Percentiles rank a stretch among this genome's conserved stretches.
Evolutionary conservation across 2,329 filamentous ascomycete species (phyloP).

Genomic region (Colletotrichum endophyticum): DNA sequence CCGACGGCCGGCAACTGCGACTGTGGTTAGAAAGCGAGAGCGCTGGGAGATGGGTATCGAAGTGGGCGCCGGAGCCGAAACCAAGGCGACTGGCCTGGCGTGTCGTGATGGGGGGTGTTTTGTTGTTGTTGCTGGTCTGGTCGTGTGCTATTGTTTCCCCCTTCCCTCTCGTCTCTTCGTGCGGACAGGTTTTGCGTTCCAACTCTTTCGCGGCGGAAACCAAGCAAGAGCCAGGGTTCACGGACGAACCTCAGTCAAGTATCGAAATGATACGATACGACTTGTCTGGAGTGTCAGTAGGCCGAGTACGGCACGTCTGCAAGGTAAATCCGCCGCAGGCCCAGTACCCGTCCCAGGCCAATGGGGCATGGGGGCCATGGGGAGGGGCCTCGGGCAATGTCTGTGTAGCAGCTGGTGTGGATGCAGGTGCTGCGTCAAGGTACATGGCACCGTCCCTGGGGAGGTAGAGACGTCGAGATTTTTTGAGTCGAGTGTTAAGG

Average conservation of each 20-base stretch:
- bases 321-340: slow-evolving; percentile 32
- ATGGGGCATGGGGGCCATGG: slow-evolving; percentile 16
- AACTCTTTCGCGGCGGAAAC: slow-evolving; percentile 3
- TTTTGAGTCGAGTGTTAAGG: neutral
- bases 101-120: neutral
- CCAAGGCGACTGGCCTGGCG: neutral
- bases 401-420: slow-evolving; percentile 19
- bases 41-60: neutral
- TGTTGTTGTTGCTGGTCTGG: neutral
- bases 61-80: slow-evolving; percentile 4
- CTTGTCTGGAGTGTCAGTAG: slow-evolving; percentile 22
- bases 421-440: neutral
- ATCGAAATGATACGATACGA: slow-evolving; percentile 25
- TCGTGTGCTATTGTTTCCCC: neutral
- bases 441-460: neutral
- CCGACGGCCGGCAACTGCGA: slow-evolving; percentile 1
- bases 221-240: slow-evolving; percentile 18
- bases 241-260: slow-evolving; percentile 25
- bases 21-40: neutral
- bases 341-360: slow-evolving; percentile 20
- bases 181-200: slow-evolving; percentile 4
- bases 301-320: slow-evolving; percentile 25
- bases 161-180: neutral
- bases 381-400: slow-evolving; percentile 16
- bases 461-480: neutral